Percentiles rank a stretch among this genome's conserved stretches.
Conservation (phyloP, 148 eudicot genomes). For the Camellia japonica region DNA sequence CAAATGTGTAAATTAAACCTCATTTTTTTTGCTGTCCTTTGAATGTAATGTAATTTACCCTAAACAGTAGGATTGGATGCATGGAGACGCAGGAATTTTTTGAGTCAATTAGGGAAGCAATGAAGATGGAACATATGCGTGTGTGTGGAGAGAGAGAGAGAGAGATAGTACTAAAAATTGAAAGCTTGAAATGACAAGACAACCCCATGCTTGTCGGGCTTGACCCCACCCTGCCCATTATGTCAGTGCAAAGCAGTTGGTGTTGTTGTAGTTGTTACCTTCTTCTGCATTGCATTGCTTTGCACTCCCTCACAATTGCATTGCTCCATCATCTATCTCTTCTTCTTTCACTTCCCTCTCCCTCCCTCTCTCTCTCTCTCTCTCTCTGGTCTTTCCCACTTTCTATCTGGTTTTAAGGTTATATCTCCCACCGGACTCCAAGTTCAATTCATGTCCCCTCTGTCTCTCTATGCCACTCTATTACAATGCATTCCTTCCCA, state of each 20-base stretch:
- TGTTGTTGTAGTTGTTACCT: constrained; percentile 25
- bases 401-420: background rate
- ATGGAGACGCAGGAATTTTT: background rate
- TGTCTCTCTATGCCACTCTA: too few species aligned
- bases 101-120: background rate
- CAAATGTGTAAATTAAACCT: too few species aligned
- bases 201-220: constrained; percentile 51
- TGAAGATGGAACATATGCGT: background rate
- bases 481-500: background rate
- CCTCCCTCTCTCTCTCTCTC: background rate
- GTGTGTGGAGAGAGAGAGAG: background rate
- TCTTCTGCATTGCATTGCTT: background rate
- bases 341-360: constrained; percentile 13
- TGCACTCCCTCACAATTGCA: constrained; percentile 3
- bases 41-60: too few species aligned
- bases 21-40: too few species aligned
- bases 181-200: constrained; percentile 50
- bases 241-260: constrained; percentile 16
- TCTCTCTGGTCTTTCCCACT: background rate
- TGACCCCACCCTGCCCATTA: constrained; percentile 23
- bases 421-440: background rate
- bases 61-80: background rate
- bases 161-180: constrained; percentile 23
- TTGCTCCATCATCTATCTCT: constrained; percentile 1
- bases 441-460: background rate